Percentiles rank a stretch among this genome's conserved stretches.
Evolutionary conservation across 345 rosid species (phyloP).

Genomic region (Jatropha curcas): DNA sequence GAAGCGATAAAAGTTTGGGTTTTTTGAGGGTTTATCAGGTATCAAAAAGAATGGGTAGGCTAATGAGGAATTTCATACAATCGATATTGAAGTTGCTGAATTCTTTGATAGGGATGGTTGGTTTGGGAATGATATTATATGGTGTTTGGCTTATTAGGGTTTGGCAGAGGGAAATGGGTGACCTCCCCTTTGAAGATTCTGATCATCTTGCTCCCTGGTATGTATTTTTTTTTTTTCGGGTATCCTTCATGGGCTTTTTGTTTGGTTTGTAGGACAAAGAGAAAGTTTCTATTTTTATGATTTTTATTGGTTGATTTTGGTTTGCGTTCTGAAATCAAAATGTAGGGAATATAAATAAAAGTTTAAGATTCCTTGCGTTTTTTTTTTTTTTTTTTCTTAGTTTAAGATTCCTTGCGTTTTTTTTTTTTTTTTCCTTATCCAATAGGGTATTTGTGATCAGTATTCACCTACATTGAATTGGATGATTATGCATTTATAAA

Average conservation of each 20-base stretch:
- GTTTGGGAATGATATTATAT: constrained; percentile 70
- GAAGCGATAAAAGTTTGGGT: constrained; percentile 15
- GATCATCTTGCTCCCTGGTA: constrained; percentile 70
- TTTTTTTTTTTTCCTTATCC: too few relatives aligned
- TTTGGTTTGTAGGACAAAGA: neutral
- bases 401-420: too few relatives aligned
- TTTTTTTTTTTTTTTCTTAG: too few relatives aligned
- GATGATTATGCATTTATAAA: too few relatives aligned
- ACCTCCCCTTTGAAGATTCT: constrained; percentile 45
- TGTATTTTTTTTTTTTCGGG: neutral
- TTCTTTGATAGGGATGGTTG: constrained; percentile 78
- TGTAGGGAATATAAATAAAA: neutral
- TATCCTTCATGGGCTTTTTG: neutral
- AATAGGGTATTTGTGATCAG: too few relatives aligned
- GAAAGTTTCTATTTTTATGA: neutral
- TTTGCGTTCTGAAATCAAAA: neutral
- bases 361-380: too few relatives aligned
- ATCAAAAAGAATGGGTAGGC: constrained; percentile 34
- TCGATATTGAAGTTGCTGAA: constrained; percentile 75
- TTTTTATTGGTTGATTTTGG: neutral
- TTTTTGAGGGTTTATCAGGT: neutral
- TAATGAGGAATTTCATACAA: constrained; percentile 68
- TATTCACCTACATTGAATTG: too few relatives aligned
- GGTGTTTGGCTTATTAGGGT: constrained; percentile 69
- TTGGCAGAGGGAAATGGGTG: constrained; percentile 67